A percentile compares a stretch with the other conserved stretches of the same genome.
Conservation (phyloP, 177 flowering plant species). For the Vitis hybrid region DNA sequence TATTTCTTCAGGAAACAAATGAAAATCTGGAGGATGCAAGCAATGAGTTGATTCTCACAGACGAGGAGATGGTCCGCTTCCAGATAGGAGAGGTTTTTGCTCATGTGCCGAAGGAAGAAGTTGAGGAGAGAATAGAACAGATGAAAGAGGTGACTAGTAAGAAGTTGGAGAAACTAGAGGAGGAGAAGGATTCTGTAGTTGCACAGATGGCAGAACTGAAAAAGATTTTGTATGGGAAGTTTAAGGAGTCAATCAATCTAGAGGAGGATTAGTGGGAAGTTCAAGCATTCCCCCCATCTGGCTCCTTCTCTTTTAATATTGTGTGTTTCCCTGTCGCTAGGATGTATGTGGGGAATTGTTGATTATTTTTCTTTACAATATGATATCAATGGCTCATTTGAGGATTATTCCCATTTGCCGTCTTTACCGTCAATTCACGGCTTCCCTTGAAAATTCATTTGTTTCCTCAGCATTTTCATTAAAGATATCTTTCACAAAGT, state of each 20-base stretch:
- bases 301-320: no score
- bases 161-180: slow-evolving; percentile 75
- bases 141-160: slow-evolving; percentile 72
- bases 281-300: no score
- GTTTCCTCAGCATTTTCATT: no score
- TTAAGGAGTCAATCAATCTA: slow-evolving; percentile 94
- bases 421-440: no score
- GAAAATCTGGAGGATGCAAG: slow-evolving; percentile 95
- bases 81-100: slow-evolving; percentile 96
- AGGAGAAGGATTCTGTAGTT: slow-evolving; percentile 70
- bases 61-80: slow-evolving; percentile 83
- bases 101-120: slow-evolving; percentile 86
- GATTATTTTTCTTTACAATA: background rate
- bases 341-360: background rate
- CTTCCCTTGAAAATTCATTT: no score
- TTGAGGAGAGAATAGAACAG: slow-evolving; percentile 74
- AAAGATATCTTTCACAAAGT: no score
- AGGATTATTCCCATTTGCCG: no score
- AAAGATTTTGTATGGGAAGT: slow-evolving; percentile 86
- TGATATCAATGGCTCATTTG: no score
- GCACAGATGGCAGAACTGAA: slow-evolving; percentile 90
- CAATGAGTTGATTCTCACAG: slow-evolving; percentile 91
- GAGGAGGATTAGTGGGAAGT: slow-evolving; percentile 70
- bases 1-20: slow-evolving; percentile 61
- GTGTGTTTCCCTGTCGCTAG: background rate